Evolutionary conservation across 805 yeast genomes (phyloP).

Genomic region (Dipodascus geniculatus): DNA sequence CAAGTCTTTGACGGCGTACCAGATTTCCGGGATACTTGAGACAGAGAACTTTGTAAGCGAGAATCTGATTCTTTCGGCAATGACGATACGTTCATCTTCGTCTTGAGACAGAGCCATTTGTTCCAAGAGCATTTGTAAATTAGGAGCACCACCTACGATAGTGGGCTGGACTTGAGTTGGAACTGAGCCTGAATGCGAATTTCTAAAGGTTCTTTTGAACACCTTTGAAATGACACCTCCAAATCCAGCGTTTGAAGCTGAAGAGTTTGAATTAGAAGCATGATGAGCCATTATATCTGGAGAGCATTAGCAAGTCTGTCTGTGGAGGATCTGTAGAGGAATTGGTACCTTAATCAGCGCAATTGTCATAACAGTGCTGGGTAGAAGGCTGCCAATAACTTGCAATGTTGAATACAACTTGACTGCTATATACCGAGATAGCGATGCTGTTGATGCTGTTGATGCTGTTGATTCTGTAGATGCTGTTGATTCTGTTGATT

Average conservation of each 20-base stretch:
- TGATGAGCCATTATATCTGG: neutral
- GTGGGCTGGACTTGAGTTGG: constrained; percentile 11
- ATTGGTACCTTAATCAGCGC: neutral
- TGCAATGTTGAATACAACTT: too few relatives aligned
- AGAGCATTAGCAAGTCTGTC: neutral
- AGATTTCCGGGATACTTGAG: constrained; percentile 56
- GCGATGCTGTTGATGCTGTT: neutral
- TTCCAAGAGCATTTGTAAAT: constrained; percentile 22
- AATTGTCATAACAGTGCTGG: neutral
- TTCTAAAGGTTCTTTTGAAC: neutral
- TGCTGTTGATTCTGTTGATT: too few relatives aligned
- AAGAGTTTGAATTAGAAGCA: neutral
- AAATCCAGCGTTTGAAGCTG: neutral
- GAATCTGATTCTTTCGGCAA: constrained; percentile 39
- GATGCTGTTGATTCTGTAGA: too few relatives aligned
- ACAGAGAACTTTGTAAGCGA: constrained; percentile 41
- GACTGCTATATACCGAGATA: too few relatives aligned
- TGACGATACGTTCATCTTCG: constrained; percentile 28
- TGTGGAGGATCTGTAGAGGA: too few relatives aligned
- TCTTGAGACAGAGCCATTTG: constrained; percentile 13
- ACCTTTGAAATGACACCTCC: neutral
- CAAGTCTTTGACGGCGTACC: constrained; percentile 56
- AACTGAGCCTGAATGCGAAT: neutral
- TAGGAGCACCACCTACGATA: constrained; percentile 25
- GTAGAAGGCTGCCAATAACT: neutral